These are phyloP conservation scores for Solanum sejunctum DNA, from an alignment of 257 asterid genomes.

Conservation along the genomic window DNA sequence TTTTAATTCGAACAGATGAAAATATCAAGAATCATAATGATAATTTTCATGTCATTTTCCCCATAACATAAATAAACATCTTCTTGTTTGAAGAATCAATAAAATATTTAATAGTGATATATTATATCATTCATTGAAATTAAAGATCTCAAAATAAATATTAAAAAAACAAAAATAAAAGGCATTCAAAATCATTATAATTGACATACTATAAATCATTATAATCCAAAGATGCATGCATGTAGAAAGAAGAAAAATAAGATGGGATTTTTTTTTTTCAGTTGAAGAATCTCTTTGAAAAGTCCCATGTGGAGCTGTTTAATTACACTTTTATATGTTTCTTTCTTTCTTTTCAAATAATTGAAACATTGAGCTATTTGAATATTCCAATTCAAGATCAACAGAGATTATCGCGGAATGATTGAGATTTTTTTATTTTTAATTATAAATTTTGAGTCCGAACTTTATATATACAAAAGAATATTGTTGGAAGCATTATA, in stretches of 20 bases:
- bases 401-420: too few relatives aligned
- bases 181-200: background rate
- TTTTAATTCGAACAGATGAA: too few relatives aligned
- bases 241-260: background rate
- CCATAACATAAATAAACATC: too few relatives aligned
- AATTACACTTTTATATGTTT: background rate
- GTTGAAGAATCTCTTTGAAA: background rate
- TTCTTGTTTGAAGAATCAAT: too few relatives aligned
- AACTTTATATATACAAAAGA: too few relatives aligned
- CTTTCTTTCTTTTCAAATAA: background rate
- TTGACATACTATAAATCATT: background rate
- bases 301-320: background rate
- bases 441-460: too few relatives aligned
- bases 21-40: too few relatives aligned
- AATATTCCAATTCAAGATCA: background rate
- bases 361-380: background rate
- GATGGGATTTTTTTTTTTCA: background rate
- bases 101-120: too few relatives aligned
- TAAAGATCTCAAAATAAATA: background rate
- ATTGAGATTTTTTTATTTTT: too few relatives aligned
- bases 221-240: background rate
- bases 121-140: background rate
- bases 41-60: too few relatives aligned
- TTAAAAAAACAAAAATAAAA: background rate
- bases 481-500: too few relatives aligned